Base-by-base conservation (phyloP, 345 rosid genomes). In the Hibiscus tridactylites region DNA sequence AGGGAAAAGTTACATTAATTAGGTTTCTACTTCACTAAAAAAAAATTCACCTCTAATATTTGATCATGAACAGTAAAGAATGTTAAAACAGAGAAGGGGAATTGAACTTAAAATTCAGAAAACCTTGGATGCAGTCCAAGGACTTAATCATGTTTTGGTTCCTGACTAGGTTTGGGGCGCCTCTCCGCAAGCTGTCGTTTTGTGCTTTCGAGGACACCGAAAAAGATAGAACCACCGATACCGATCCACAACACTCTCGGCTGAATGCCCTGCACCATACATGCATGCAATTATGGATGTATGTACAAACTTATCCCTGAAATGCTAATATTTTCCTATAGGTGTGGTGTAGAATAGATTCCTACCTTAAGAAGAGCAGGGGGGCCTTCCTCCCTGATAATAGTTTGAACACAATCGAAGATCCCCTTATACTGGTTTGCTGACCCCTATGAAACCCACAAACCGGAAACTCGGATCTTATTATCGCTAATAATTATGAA, bases 231-330 rank as follows among this genome's bases (percentile, higher is more conserved):
- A 61, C 96, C 98, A 0, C 96, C 98, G 39, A 93, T 88, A 60
- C 98, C 98, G 53, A 91, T 89, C 98, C 98, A 93, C 79, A 91
- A 56, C 64, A 91, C 92, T 79, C 98, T 89, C 24, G 93, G 97
- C 31, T 83, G 92, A 10, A 93, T 85, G 74, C 98, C 98, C 98
- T 93, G 85, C 81, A 81, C 26, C 29, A 29, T 42, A 31, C 8
- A 37, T 29, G 35, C 2, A 44, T 44, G 47, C 13, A 56, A 19
- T 9, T 21, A 56, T 56, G 28, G 9, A 52, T 52, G 53, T n/a
- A n/a, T 53, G 21, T 15, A 44, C 47, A 10, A 44, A 44, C 13
- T 39, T 57, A 28, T 5, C 11, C 26, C 2, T 16, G 71, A 19
- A 21, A 21, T 10, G 54, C 6, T 6, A 64, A 64, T 64, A 42